These are phyloP conservation scores for Globisporangium spinosum DNA, from an alignment of 352 stramenopile species.

Conservation along the genomic window DNA sequence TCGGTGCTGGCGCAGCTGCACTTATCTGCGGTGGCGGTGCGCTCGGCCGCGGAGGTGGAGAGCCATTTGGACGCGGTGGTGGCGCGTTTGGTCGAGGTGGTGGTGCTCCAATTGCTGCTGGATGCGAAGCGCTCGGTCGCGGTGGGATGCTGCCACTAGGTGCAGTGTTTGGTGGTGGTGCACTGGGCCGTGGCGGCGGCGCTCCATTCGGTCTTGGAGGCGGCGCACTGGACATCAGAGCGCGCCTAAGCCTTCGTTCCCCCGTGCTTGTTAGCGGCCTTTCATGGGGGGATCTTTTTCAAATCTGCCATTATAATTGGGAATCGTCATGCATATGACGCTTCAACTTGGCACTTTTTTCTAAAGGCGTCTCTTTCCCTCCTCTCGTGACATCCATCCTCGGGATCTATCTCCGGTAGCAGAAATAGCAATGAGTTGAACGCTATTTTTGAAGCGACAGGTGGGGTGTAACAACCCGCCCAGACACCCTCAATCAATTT, in stretches of 20 bases:
- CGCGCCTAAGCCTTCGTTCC: too few relatives aligned
- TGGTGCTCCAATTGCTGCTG: slow-evolving; percentile 5
- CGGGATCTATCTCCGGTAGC: background rate
- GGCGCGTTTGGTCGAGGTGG: slow-evolving; percentile 12
- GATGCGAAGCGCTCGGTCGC: slow-evolving; percentile 6
- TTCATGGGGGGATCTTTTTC: background rate
- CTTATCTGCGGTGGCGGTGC: slow-evolving; percentile 5
- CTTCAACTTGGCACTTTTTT: background rate
- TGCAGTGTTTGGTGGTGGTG: slow-evolving; percentile 17
- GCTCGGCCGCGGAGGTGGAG: slow-evolving; percentile 20
- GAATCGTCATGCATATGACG: background rate
- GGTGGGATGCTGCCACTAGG: background rate
- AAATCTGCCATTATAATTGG: background rate
- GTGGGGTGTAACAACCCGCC: background rate
- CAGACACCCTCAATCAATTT: background rate
- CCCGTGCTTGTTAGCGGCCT: background rate
- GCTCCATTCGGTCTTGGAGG: slow-evolving; percentile 11
- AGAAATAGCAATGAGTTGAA: background rate
- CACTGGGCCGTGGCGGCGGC: slow-evolving; percentile 15
- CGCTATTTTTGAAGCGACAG: background rate
- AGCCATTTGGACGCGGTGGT: slow-evolving; percentile 24
- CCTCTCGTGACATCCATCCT: background rate
- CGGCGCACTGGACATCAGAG: background rate
- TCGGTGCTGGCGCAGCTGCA: background rate
- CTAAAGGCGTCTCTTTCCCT: background rate